These are phyloP conservation scores for Stephanodiscus triporus DNA, from an alignment of 108 stramenopile genomes.

Conservation along the genomic window DNA sequence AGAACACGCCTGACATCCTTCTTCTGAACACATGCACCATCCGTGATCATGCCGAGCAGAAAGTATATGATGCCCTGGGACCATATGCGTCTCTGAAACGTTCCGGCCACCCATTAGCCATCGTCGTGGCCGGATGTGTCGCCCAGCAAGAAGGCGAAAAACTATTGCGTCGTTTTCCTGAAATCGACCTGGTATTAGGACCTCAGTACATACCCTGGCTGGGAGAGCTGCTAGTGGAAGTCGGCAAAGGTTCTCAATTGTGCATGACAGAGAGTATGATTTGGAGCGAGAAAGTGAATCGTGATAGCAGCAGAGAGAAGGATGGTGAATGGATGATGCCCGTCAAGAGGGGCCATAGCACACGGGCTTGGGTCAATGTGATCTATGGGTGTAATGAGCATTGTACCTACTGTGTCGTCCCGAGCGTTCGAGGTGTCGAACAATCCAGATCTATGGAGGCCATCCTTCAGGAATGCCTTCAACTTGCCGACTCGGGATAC, in stretches of 20 bases:
- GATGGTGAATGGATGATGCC: slow-evolving; percentile 47
- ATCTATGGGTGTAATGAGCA: slow-evolving; percentile 87
- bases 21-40: slow-evolving; percentile 88
- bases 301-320: slow-evolving; percentile 43
- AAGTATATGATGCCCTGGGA: slow-evolving; percentile 78
- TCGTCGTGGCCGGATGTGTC: slow-evolving; percentile 96
- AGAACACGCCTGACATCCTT: slow-evolving; percentile 65
- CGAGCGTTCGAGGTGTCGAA: slow-evolving; percentile 88
- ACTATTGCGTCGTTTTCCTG: slow-evolving; percentile 86
- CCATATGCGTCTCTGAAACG: slow-evolving; percentile 84
- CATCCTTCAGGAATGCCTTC: slow-evolving; percentile 80
- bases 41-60: slow-evolving; percentile 90
- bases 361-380: slow-evolving; percentile 90
- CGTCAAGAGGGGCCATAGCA: slow-evolving; percentile 41
- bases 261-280: slow-evolving; percentile 51
- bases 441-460: slow-evolving; percentile 87
- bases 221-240: slow-evolving; percentile 42
- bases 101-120: slow-evolving; percentile 78
- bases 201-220: slow-evolving; percentile 86
- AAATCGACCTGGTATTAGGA: slow-evolving; percentile 94
- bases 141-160: slow-evolving; percentile 97
- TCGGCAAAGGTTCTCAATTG: slow-evolving; percentile 43
- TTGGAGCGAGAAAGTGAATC: slow-evolving; percentile 38
- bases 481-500: slow-evolving; percentile 69
- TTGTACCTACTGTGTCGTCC: slow-evolving; percentile 95